Percentiles rank a stretch among this genome's conserved stretches.
Evolutionary conservation across 169 alveolate genomes (phyloP).

Genomic region (Blepharisma undulans): DNA sequence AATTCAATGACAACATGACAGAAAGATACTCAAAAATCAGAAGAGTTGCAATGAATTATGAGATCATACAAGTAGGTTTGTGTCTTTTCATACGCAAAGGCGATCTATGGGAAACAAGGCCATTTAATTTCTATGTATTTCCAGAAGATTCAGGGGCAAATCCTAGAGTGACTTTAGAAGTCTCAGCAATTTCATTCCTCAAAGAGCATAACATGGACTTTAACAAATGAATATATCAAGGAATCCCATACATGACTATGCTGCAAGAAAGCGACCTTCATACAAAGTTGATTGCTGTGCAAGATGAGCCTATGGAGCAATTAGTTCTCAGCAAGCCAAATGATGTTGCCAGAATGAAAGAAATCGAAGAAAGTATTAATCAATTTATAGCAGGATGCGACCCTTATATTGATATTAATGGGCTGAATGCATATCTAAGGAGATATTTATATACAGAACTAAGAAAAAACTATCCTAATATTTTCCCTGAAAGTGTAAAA

Average conservation of each 20-base stretch:
- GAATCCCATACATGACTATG: slow-evolving; percentile 32
- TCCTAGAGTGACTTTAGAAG: neutral
- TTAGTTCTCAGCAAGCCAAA: neutral
- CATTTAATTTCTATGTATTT: slow-evolving; percentile 36
- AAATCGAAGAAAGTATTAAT: neutral
- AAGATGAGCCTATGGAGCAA: neutral
- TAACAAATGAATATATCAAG: slow-evolving; percentile 38
- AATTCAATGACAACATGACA: neutral
- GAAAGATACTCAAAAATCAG: slow-evolving; percentile 14
- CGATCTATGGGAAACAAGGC: slow-evolving; percentile 2
- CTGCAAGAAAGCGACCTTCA: neutral
- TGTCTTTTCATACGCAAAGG: neutral
- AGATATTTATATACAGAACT: neutral
- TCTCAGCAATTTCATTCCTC: slow-evolving; percentile 17
- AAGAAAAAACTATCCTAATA: neutral
- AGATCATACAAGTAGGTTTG: slow-evolving; percentile 35
- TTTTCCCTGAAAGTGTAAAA: neutral
- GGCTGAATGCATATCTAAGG: slow-evolving; percentile 29
- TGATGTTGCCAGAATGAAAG: slow-evolving; percentile 15
- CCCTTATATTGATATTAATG: neutral
- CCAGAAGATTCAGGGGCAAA: slow-evolving; percentile 30
- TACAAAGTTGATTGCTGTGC: neutral
- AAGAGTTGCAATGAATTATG: slow-evolving; percentile 17
- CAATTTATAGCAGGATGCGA: neutral
- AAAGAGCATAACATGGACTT: slow-evolving; percentile 38